These are phyloP conservation scores for Coemansia sp. DNA, from an alignment of 192 early-diverging fungal genomes.

Conservation along the genomic window DNA sequence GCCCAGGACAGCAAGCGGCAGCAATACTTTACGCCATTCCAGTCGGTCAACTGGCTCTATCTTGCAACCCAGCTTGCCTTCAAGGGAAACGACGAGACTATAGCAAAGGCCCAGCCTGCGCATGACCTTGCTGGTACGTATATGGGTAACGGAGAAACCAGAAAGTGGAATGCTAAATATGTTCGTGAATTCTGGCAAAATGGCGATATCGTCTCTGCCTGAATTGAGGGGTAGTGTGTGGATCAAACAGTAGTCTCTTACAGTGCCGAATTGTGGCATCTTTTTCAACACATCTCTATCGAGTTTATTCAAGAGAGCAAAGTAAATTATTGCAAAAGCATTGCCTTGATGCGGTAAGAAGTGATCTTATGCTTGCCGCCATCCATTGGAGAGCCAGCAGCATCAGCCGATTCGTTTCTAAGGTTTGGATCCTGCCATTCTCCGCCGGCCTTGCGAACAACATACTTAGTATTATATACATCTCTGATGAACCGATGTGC, in stretches of 20 bases:
- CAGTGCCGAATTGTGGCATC: neutral
- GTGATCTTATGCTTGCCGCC: neutral
- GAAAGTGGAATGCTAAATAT: slow-evolving; percentile 48
- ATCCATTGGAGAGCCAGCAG: neutral
- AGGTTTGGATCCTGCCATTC: neutral
- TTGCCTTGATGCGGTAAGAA: slow-evolving; percentile 21
- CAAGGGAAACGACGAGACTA: slow-evolving; percentile 42
- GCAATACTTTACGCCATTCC: slow-evolving; percentile 68
- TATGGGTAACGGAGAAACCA: slow-evolving; percentile 46
- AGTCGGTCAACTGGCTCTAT: slow-evolving; percentile 75
- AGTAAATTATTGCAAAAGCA: slow-evolving; percentile 20
- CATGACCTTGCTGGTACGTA: slow-evolving; percentile 46
- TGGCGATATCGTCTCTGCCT: neutral
- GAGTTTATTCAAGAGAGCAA: neutral
- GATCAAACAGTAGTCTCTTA: neutral
- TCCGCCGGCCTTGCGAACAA: slow-evolving; percentile 5
- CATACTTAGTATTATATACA: slow-evolving; percentile 26
- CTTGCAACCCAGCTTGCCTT: slow-evolving; percentile 61
- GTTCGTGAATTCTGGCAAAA: slow-evolving; percentile 52
- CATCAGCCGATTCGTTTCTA: too few species aligned
- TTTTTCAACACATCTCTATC: neutral
- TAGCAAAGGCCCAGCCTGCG: slow-evolving; percentile 33
- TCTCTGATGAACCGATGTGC: slow-evolving; percentile 46
- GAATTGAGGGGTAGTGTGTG: too few species aligned
- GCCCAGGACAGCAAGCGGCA: slow-evolving; percentile 59